phyloP scores from a whole-genome alignment of 805 yeast species.

The Grigorovia humatica region DNA sequence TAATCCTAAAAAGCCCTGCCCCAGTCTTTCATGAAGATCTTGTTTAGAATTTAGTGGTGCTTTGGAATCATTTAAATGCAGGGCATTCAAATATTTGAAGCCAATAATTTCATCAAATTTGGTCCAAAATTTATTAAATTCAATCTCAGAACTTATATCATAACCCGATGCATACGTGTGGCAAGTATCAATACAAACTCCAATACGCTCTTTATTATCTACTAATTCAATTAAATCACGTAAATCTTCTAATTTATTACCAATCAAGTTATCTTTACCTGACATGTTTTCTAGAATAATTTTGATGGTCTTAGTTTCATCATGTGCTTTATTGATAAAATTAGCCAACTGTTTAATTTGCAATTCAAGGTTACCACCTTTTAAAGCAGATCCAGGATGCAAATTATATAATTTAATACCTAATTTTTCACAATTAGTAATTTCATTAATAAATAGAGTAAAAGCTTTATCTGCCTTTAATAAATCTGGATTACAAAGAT shows the following conservation, averaged over 20 bases:
- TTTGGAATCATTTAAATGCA: slow-evolving; percentile 91
- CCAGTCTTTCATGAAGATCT: slow-evolving; percentile 84
- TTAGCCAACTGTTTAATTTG: slow-evolving; percentile 64
- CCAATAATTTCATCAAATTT: slow-evolving; percentile 71
- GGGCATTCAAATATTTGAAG: slow-evolving; percentile 57
- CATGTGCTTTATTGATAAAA: slow-evolving; percentile 69
- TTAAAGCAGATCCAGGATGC: slow-evolving; percentile 85
- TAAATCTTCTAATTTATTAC: slow-evolving; percentile 69
- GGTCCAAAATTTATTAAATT: slow-evolving; percentile 60
- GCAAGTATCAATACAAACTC: slow-evolving; percentile 94
- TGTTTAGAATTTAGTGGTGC: slow-evolving; percentile 85
- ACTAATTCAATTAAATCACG: slow-evolving; percentile 62
- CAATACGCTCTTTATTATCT: slow-evolving; percentile 77
- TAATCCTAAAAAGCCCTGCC: slow-evolving; percentile 80
- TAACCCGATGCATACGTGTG: slow-evolving; percentile 96
- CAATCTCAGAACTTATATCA: slow-evolving; percentile 53
- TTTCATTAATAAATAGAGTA: slow-evolving; percentile 74
- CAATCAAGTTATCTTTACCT: slow-evolving; percentile 87
- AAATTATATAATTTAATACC: slow-evolving; percentile 81
- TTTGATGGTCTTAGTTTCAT: slow-evolving; percentile 66
- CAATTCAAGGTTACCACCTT: slow-evolving; percentile 47
- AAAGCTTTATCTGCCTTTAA: slow-evolving; percentile 71
- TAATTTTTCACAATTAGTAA: slow-evolving; percentile 75
- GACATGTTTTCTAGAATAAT: slow-evolving; percentile 96
- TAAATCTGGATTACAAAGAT: slow-evolving; percentile 80